Conservation (phyloP, 805 yeast species). For the Kodamaea laetipori region DNA sequence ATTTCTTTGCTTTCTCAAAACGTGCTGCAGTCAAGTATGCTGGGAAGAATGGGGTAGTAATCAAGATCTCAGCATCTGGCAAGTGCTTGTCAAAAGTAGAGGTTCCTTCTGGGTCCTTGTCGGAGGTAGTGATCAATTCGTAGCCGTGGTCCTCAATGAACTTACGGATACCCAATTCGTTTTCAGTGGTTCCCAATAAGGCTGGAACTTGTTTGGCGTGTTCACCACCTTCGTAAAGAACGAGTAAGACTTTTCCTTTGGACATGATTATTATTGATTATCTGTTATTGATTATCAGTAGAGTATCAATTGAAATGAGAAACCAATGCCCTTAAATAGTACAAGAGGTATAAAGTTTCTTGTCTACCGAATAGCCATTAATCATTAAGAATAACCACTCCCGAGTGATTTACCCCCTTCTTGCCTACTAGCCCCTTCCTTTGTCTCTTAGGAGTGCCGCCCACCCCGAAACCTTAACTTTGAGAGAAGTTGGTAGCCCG, state of each 20-base stretch:
- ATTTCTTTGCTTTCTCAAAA: slow-evolving; percentile 66
- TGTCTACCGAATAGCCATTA: too few species aligned
- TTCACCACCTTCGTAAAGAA: slow-evolving; percentile 57
- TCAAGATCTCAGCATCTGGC: slow-evolving; percentile 72
- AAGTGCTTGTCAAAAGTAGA: slow-evolving; percentile 64
- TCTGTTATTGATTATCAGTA: background rate
- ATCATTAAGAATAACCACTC: too few species aligned
- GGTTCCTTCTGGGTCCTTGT: slow-evolving; percentile 61
- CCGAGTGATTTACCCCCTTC: too few species aligned
- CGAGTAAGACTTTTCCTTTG: slow-evolving; percentile 48
- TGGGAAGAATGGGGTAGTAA: slow-evolving; percentile 84
- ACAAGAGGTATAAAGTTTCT: too few species aligned
- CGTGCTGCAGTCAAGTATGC: slow-evolving; percentile 71
- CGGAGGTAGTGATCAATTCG: slow-evolving; percentile 61
- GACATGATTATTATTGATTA: background rate
- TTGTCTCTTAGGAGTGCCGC: too few species aligned
- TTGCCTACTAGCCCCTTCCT: too few species aligned
- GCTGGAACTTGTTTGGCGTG: slow-evolving; percentile 62
- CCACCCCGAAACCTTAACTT: too few species aligned
- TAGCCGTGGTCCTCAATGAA: slow-evolving; percentile 71
- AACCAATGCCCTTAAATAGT: too few species aligned
- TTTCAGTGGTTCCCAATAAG: slow-evolving; percentile 70
- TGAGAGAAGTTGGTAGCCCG: too few species aligned
- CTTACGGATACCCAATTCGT: slow-evolving; percentile 68
- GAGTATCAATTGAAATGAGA: background rate